Conservation (phyloP, 352 stramenopile species). For the Pythium periplocum region DNA sequence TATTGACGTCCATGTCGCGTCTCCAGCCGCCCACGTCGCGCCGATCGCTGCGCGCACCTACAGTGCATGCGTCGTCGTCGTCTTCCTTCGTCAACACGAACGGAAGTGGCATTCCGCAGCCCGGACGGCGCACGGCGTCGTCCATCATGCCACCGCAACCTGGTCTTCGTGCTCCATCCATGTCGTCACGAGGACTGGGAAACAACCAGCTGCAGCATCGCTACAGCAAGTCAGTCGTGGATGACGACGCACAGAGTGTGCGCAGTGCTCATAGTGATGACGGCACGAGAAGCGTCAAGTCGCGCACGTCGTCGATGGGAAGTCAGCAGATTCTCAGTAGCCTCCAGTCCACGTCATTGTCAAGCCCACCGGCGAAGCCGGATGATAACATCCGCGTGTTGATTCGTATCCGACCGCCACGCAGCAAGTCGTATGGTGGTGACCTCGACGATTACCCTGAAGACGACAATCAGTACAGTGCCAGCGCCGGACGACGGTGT, state of each 20-base stretch:
- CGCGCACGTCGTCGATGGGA: no score
- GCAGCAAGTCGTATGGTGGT: background rate
- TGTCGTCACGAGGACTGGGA: no score
- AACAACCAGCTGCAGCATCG: no score
- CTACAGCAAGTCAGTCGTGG: no score
- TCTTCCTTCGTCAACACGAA: background rate
- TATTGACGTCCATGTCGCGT: background rate
- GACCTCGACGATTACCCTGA: conserved; percentile 9
- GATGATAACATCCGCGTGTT: conserved; percentile 72
- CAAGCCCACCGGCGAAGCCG: conserved; percentile 10
- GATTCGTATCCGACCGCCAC: conserved; percentile 50
- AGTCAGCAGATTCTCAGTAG: no score
- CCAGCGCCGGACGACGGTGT: conserved; percentile 23
- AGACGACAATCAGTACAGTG: conserved; percentile 13
- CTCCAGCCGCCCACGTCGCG: background rate
- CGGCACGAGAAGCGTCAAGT: no score
- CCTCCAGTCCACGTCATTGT: background rate
- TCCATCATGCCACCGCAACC: no score
- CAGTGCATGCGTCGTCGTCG: background rate
- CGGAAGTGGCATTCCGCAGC: no score
- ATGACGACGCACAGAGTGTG: no score
- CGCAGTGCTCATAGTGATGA: no score
- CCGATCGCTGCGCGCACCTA: background rate
- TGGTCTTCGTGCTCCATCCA: no score
- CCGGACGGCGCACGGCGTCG: no score